Evolutionary conservation across 371 early-diverging fungal genomes (phyloP).

Genomic region (Haplosporangium sp.): DNA sequence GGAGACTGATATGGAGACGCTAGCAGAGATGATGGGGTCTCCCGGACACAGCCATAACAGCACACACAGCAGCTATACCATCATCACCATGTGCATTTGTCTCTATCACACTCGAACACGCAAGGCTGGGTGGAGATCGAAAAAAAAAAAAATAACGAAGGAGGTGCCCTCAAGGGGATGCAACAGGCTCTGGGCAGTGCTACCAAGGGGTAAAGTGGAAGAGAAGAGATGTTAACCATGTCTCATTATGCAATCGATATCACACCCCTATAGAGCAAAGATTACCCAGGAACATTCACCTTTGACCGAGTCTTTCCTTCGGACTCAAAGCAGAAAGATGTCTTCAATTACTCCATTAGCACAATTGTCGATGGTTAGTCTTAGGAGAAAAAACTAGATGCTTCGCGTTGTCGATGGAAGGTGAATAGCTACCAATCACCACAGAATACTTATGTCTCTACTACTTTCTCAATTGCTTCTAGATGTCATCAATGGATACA

Average conservation of each 20-base stretch:
- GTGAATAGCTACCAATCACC: not conserved
- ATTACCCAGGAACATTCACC: constrained; percentile 83
- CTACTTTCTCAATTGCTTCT: constrained; percentile 6
- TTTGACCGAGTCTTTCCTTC: constrained; percentile 93
- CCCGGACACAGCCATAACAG: not conserved
- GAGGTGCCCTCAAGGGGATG: constrained; percentile 3
- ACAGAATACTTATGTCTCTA: not conserved
- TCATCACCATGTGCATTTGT: too few relatives aligned
- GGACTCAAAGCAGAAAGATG: constrained; percentile 81
- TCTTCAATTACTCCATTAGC: constrained; percentile 91
- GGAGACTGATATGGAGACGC: too few relatives aligned
- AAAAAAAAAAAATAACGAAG: not conserved
- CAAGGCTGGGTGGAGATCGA: not conserved
- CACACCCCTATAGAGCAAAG: constrained; percentile 74
- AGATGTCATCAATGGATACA: constrained; percentile 87
- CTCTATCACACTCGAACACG: too few relatives aligned
- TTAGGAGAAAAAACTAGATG: not conserved
- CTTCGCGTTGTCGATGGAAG: constrained; percentile 1
- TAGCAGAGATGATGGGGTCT: constrained; percentile 6
- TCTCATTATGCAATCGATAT: constrained; percentile 5
- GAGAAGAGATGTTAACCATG: not conserved
- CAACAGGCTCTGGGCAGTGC: constrained; percentile 1
- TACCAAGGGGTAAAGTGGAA: not conserved
- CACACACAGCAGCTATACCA: too few relatives aligned
- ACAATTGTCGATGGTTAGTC: constrained; percentile 89